phyloP scores from a whole-genome alignment of 768 basidiomycete species.

The Suillus weaverae region DNA sequence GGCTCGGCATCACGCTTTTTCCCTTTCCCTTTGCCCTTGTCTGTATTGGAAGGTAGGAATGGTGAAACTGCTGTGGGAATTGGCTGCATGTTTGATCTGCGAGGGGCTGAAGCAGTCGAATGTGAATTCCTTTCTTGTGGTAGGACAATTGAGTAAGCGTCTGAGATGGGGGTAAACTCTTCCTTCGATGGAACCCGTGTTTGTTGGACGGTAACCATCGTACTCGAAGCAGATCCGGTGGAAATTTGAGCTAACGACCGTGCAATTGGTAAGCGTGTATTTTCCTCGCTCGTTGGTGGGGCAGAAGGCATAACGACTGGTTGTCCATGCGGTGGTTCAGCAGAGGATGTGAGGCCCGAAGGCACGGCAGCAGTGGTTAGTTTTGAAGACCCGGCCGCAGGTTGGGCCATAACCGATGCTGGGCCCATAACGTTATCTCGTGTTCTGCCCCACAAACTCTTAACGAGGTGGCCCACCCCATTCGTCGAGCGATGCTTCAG shows the following conservation, averaged over 20 bases:
- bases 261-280: not conserved
- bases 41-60: not conserved
- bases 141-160: not conserved
- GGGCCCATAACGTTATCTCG: not conserved
- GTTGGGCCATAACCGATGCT: not conserved
- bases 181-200: not conserved
- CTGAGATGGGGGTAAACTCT: not conserved
- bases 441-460: not conserved
- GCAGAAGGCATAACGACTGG: not conserved
- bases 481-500: slow-evolving; percentile 3
- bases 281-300: not conserved
- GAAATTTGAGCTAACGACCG: not conserved
- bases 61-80: not conserved
- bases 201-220: not conserved
- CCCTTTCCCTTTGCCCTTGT: not conserved
- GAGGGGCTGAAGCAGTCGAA: not conserved
- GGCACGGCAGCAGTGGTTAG: not conserved
- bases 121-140: not conserved
- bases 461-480: not conserved
- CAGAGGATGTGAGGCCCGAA: not conserved
- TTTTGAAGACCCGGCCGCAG: not conserved
- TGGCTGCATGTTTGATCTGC: not conserved
- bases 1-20: not conserved
- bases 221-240: not conserved
- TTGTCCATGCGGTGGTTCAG: not conserved